These are phyloP conservation scores for Mycena venus DNA, from an alignment of 768 basidiomycete species.

Conservation along the genomic window DNA sequence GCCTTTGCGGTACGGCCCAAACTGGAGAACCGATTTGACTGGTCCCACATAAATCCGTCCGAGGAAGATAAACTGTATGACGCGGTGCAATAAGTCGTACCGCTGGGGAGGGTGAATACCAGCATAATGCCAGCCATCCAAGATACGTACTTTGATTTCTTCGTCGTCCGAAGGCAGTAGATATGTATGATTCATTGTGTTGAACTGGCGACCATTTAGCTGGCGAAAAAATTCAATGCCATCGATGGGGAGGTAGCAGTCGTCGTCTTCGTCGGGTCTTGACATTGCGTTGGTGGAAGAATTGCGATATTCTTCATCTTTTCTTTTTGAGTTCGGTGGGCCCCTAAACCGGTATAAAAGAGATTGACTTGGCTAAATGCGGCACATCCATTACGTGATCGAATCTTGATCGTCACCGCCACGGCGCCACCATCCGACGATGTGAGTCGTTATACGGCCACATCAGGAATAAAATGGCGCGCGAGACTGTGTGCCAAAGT, in stretches of 20 bases:
- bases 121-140: background rate
- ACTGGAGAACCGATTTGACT: conserved; percentile 67
- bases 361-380: background rate
- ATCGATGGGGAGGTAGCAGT: conserved; percentile 41
- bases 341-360: background rate
- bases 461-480: too few species aligned
- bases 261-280: conserved; percentile 15
- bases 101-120: conserved; percentile 56
- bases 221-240: conserved; percentile 67
- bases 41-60: conserved; percentile 79
- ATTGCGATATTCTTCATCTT: background rate
- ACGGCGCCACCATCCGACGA: too few species aligned
- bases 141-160: conserved; percentile 66
- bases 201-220: conserved; percentile 67
- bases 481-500: too few species aligned
- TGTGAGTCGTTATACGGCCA: too few species aligned
- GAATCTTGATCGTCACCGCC: too few species aligned
- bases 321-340: background rate
- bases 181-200: conserved; percentile 67
- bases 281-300: background rate
- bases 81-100: conserved; percentile 71
- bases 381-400: too few species aligned
- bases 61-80: conserved; percentile 74
- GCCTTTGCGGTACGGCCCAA: conserved; percentile 62
- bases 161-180: conserved; percentile 77